phyloP scores from a whole-genome alignment of 2,329 filamentous ascomycete species.

The Akanthomyces dipterigenus region DNA sequence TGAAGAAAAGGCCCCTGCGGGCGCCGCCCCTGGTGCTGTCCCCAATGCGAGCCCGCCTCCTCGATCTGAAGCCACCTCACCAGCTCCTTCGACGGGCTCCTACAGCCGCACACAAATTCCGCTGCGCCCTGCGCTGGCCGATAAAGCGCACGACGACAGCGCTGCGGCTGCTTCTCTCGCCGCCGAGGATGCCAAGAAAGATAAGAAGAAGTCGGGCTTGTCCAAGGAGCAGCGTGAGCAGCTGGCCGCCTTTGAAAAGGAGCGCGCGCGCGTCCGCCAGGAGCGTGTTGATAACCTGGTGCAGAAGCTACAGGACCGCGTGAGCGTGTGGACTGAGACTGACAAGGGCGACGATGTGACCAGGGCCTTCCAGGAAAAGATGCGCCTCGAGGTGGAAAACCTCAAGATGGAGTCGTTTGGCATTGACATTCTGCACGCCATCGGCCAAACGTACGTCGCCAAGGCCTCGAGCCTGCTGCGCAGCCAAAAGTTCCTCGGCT shows the following conservation, averaged over 20 bases:
- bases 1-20: slow-evolving; percentile 26
- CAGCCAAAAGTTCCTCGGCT: slow-evolving; percentile 93
- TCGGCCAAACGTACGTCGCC: slow-evolving; percentile 81
- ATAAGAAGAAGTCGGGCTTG: slow-evolving; percentile 83
- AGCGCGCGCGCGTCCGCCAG: slow-evolving; percentile 75
- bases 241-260: slow-evolving; percentile 78
- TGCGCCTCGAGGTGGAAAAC: slow-evolving; percentile 88
- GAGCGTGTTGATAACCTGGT: slow-evolving; percentile 82
- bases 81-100: slow-evolving; percentile 36
- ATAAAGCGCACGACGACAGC: slow-evolving; percentile 72
- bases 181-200: slow-evolving; percentile 38
- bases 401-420: slow-evolving; percentile 99
- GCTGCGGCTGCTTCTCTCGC: slow-evolving; percentile 62
- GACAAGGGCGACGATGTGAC: slow-evolving; percentile 85
- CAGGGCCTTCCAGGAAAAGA: slow-evolving; percentile 87
- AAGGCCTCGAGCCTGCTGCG: slow-evolving; percentile 86
- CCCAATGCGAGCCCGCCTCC: slow-evolving; percentile 20
- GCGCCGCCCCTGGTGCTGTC: slow-evolving; percentile 14
- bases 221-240: slow-evolving; percentile 92
- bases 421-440: slow-evolving; percentile 90
- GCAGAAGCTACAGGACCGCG: slow-evolving; percentile 79
- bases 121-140: slow-evolving; percentile 79
- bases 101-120: slow-evolving; percentile 52
- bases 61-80: slow-evolving; percentile 30
- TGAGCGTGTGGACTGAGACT: slow-evolving; percentile 95